phyloP scores from a whole-genome alignment of 139 green algal genomes.

The Coelastrella sp. region DNA sequence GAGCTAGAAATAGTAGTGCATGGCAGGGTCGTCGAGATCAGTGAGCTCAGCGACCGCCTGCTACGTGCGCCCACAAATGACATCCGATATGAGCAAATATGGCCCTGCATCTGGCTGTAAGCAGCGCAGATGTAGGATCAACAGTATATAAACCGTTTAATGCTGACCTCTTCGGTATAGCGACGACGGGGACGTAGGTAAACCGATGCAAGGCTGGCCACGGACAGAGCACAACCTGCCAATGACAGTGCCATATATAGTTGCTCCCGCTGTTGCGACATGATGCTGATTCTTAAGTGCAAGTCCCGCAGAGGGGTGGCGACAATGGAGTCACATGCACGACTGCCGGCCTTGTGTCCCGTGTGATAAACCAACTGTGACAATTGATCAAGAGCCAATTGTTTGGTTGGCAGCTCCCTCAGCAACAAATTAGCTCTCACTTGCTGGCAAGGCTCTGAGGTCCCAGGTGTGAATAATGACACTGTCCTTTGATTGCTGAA shows the following conservation, averaged over 20 bases:
- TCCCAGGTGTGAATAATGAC: too few species aligned
- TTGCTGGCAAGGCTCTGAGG: not conserved
- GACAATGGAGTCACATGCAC: not conserved
- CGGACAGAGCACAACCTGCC: not conserved
- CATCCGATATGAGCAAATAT: not conserved
- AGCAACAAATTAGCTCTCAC: not conserved
- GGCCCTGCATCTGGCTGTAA: not conserved
- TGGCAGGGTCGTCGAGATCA: not conserved
- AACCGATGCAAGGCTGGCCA: slow-evolving; percentile 27
- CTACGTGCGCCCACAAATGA: not conserved
- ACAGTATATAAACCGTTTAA: not conserved
- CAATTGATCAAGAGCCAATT: too few species aligned
- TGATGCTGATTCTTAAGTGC: not conserved
- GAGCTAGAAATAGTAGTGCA: not conserved
- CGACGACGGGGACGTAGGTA: slow-evolving; percentile 21
- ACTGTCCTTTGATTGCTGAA: too few species aligned
- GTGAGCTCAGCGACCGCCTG: not conserved
- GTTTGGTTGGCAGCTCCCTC: not conserved
- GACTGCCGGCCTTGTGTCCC: not conserved
- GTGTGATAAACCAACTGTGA: too few species aligned
- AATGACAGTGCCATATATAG: not conserved
- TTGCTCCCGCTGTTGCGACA: not conserved
- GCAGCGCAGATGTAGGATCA: not conserved
- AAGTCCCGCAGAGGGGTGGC: not conserved
- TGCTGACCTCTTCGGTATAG: slow-evolving; percentile 18